Conservation (phyloP, 2,329 filamentous ascomycete species). For the Dactylonectria estremocensis region DNA sequence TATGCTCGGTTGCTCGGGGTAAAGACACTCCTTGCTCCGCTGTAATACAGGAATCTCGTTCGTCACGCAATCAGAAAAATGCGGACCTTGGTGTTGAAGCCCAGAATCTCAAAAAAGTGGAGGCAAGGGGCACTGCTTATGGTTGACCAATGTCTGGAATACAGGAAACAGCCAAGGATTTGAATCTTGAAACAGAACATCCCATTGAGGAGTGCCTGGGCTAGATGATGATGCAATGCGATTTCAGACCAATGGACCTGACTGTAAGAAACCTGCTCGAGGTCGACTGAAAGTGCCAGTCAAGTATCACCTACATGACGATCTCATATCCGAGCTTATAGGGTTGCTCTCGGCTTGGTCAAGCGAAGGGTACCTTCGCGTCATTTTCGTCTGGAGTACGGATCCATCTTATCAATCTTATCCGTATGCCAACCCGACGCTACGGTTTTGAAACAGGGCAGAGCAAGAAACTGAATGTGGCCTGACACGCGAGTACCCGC, state of each 20-base stretch:
- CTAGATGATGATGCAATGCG: neutral
- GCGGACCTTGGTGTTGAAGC: neutral
- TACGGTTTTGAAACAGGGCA: conserved; percentile 1
- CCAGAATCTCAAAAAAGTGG: conserved; percentile 7
- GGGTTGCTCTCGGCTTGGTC: conserved; percentile 1
- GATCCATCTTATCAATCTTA: conserved; percentile 45
- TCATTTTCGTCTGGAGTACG: conserved; percentile 26
- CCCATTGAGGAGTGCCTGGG: neutral
- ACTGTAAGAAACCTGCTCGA: neutral
- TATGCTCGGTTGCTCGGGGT: neutral
- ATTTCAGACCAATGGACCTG: neutral
- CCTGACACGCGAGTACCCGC: conserved; percentile 29
- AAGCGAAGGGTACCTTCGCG: neutral
- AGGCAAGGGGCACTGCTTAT: neutral
- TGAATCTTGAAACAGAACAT: neutral
- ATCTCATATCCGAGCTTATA: neutral
- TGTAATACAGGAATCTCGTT: neutral
- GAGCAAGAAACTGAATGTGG: neutral
- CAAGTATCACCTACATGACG: neutral
- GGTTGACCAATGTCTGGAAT: conserved; percentile 20
- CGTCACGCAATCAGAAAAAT: neutral
- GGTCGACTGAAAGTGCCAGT: neutral
- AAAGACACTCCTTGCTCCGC: neutral
- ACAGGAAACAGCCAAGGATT: neutral
- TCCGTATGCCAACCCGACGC: neutral